Evolutionary conservation across 768 basidiomycete genomes (phyloP).

Genomic region (Psilocybe cubensis): DNA sequence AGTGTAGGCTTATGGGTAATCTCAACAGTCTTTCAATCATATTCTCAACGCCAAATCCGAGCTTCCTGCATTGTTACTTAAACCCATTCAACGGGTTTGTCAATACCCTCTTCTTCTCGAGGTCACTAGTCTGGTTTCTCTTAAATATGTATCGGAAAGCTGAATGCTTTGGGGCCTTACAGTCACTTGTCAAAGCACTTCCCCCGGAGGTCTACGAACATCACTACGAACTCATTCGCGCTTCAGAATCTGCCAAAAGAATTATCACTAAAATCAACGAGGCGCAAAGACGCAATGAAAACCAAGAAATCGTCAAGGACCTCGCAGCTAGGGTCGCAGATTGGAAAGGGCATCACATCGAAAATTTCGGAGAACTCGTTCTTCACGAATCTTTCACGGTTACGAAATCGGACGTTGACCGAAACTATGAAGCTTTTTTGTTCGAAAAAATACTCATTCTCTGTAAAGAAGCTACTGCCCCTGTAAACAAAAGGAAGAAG

Average conservation of each 20-base stretch:
- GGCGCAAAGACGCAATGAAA: neutral
- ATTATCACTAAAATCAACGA: neutral
- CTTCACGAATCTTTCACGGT: neutral
- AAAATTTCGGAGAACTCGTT: neutral
- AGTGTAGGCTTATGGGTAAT: neutral
- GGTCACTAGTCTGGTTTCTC: neutral
- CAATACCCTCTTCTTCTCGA: neutral
- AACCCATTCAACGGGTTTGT: neutral
- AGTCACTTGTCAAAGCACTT: neutral
- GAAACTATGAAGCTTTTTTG: neutral
- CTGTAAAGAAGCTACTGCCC: neutral
- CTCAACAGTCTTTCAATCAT: neutral
- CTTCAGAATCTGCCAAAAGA: neutral
- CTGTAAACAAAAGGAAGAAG: neutral
- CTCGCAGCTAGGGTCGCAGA: neutral
- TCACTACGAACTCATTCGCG: neutral
- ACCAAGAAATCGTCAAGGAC: neutral
- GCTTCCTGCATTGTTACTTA: neutral
- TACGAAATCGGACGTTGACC: neutral
- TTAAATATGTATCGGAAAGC: neutral
- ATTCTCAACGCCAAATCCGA: neutral
- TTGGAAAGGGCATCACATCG: neutral
- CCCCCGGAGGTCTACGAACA: neutral
- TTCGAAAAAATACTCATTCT: neutral
- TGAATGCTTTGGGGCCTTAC: neutral